Evolutionary conservation across 2,329 filamentous ascomycete genomes (phyloP).

Genomic region (Botrytis paeoniae): DNA sequence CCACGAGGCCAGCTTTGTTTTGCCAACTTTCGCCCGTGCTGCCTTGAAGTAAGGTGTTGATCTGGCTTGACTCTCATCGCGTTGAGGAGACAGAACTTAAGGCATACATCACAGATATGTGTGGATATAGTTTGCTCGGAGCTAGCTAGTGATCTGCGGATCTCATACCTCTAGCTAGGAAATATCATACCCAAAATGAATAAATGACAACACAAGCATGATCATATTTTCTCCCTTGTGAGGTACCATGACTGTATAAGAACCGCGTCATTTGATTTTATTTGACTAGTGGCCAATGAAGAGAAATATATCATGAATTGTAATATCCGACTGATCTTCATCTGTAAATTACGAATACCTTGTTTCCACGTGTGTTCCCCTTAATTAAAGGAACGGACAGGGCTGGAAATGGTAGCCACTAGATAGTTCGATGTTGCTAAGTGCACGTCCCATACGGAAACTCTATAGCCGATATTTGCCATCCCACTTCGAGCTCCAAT

Average conservation of each 20-base stretch:
- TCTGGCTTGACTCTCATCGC: background rate
- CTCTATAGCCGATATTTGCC: background rate
- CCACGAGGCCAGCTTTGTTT: slow-evolving; percentile 88
- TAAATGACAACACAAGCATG: background rate
- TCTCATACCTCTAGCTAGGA: background rate
- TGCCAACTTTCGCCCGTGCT: slow-evolving; percentile 91
- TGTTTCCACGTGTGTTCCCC: background rate
- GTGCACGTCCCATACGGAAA: slow-evolving; percentile 13
- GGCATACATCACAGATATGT: background rate
- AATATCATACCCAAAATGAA: background rate
- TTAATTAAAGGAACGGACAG: background rate
- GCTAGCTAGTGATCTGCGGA: background rate
- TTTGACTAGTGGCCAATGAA: background rate
- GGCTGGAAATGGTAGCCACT: background rate
- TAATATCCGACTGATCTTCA: slow-evolving; percentile 10
- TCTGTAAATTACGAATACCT: background rate
- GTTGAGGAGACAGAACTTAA: background rate
- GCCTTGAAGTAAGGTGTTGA: slow-evolving; percentile 51
- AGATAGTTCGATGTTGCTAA: background rate
- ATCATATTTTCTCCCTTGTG: background rate
- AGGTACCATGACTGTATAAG: background rate
- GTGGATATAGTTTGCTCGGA: background rate
- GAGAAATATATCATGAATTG: background rate
- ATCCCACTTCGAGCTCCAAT: slow-evolving; percentile 3
- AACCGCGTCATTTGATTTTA: background rate